Evolutionary conservation across 2,329 filamentous ascomycete species (phyloP), one percentile per base, ranked within the genome.

Genomic region (Simplicillium aogashimaense): DNA sequence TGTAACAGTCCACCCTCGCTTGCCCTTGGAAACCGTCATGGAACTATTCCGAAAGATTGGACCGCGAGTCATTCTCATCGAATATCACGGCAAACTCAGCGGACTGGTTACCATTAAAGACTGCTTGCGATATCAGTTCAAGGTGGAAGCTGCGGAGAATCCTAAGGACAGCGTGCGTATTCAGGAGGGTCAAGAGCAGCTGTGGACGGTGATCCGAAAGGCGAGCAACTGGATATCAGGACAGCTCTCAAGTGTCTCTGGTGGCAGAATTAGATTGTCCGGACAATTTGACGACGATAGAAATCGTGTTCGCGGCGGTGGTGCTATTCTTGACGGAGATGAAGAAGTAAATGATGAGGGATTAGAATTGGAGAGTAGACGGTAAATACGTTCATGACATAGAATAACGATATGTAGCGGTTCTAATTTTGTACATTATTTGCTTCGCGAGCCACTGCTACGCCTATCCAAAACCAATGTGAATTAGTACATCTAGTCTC

Each of bases 1-100:
- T 0, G 77, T 98, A 2, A 85, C 88, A 0, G 89, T 89, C 1
- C 92, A 98, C 55, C 92, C 92, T 1, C 80, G 87, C 2, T 76
- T 97, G 1, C 85, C 90, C 0, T 77, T 98, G 0, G 92, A 98
- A 63, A 98, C 92, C 0, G 90, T 94, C 28, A 95, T 98, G 88
- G 92, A 98, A 56, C 72, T 98, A 10, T 98, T 98, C 69, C 90
- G 90, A 59, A 98, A 97, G 66, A 94, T 98, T 58, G 92, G 92
- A 0, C 92, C 90, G 0, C 78, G 92, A 2, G 88, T 95, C 6
- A 90, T 98, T 37, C 72, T 98, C 3, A 83, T 95, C 31, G 92
- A 98, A 59, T 83, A 95, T 56, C 83, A 86, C 43, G 92, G 92
- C 12, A 77, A 78, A 37, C 72, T 98, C 2, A 77, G 76, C 0